Conservation (phyloP, 148 eudicot genomes). For the Arbutus unedo region DNA sequence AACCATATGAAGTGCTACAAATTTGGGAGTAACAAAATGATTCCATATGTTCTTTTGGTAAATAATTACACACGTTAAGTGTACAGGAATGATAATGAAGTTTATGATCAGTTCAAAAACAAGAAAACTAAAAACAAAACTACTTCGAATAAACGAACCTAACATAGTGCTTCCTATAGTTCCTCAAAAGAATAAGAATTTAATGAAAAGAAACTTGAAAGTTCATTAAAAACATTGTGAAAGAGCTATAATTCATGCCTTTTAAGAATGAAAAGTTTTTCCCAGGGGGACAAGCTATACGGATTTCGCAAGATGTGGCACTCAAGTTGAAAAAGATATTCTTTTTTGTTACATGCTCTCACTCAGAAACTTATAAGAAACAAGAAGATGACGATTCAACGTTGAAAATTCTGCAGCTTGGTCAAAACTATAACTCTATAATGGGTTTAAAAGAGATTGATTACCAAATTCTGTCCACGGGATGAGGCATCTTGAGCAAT, state of each 20-base stretch:
- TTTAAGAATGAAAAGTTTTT: background rate
- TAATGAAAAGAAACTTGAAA: background rate
- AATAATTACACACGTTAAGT: background rate
- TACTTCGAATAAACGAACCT: background rate
- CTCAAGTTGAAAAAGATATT: background rate
- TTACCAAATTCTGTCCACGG: constrained; percentile 96
- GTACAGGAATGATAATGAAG: background rate
- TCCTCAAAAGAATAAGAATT: background rate
- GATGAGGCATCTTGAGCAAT: constrained; percentile 92
- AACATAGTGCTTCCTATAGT: background rate
- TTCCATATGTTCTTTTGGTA: background rate
- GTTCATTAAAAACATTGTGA: background rate
- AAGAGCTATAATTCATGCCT: background rate
- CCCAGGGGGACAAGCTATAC: background rate
- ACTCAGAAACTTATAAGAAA: background rate
- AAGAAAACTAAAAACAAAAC: background rate
- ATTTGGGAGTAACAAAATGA: background rate
- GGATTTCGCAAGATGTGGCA: background rate
- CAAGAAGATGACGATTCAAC: background rate
- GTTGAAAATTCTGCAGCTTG: background rate
- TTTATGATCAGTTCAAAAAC: background rate
- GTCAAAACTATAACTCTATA: background rate
- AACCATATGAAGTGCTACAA: background rate
- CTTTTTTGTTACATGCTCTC: background rate
- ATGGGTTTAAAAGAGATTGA: constrained; percentile 1